These are phyloP conservation scores for Stentor roeselii DNA, from an alignment of 73 alveolate species.

Conservation along the genomic window DNA sequence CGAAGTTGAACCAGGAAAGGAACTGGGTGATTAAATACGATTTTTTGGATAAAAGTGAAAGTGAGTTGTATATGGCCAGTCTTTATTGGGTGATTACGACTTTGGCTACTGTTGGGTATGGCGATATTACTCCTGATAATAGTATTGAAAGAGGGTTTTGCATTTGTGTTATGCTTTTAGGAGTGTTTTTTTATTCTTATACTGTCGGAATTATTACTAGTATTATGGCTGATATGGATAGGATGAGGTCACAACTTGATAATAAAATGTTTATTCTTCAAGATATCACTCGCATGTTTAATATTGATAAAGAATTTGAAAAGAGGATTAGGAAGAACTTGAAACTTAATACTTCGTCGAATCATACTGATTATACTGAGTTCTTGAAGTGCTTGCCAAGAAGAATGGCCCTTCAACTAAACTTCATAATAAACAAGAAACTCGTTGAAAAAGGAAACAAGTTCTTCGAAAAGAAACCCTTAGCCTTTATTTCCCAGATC, in stretches of 20 bases:
- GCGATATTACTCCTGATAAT: constrained; percentile 60
- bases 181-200: constrained; percentile 70
- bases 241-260: background rate
- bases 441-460: background rate
- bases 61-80: constrained; percentile 32
- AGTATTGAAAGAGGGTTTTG: constrained; percentile 46
- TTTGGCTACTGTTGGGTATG: constrained; percentile 76
- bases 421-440: too few relatives aligned
- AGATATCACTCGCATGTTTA: background rate
- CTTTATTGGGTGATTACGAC: constrained; percentile 77
- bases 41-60: constrained; percentile 18
- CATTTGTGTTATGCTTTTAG: constrained; percentile 65
- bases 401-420: background rate
- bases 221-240: constrained; percentile 41
- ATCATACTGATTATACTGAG: background rate
- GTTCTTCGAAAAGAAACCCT: background rate
- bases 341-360: background rate
- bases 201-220: constrained; percentile 64
- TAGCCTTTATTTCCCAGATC: background rate
- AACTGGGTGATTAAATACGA: constrained; percentile 85
- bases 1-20: constrained; percentile 68
- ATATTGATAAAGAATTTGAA: background rate
- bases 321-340: background rate
- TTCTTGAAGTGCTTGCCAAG: background rate
- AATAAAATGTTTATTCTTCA: background rate